These are phyloP conservation scores for Entonaema liquescens DNA, from an alignment of 495 filamentous ascomycete species.

Conservation along the genomic window DNA sequence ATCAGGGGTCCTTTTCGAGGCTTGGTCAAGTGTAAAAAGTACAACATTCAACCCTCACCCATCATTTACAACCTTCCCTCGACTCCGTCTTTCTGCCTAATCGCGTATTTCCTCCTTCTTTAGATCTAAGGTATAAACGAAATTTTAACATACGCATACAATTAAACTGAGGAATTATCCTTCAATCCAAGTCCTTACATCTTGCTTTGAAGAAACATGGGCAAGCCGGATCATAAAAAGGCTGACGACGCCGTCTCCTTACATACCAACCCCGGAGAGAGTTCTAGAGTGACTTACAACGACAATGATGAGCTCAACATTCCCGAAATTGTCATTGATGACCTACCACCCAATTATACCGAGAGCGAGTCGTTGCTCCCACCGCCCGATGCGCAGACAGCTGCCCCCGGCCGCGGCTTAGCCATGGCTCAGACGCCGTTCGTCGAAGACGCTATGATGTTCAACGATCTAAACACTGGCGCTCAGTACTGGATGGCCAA, in stretches of 20 bases:
- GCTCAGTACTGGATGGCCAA: conserved; percentile 49
- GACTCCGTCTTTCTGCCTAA: not conserved
- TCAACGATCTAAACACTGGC: conserved; percentile 41
- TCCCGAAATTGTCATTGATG: conserved; percentile 36
- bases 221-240: conserved; percentile 22
- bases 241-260: conserved; percentile 35
- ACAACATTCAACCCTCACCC: too few species aligned
- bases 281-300: conserved; percentile 19
- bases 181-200: not conserved
- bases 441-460: conserved; percentile 27
- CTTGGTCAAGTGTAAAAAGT: too few species aligned
- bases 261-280: conserved; percentile 38
- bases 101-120: not conserved
- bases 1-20: not conserved
- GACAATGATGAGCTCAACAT: conserved; percentile 35
- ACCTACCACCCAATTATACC: conserved; percentile 43
- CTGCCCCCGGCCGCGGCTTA: not conserved
- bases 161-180: too few species aligned
- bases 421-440: not conserved
- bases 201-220: conserved; percentile 15
- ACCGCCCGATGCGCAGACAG: conserved; percentile 2
- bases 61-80: not conserved
- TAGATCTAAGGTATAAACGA: not conserved
- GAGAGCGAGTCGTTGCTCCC: conserved; percentile 35
- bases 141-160: not conserved